Percentiles rank a stretch among this genome's conserved stretches.
These are phyloP conservation scores for Ogataea pignaliae DNA, from an alignment of 805 yeast species.

Conservation along the genomic window DNA sequence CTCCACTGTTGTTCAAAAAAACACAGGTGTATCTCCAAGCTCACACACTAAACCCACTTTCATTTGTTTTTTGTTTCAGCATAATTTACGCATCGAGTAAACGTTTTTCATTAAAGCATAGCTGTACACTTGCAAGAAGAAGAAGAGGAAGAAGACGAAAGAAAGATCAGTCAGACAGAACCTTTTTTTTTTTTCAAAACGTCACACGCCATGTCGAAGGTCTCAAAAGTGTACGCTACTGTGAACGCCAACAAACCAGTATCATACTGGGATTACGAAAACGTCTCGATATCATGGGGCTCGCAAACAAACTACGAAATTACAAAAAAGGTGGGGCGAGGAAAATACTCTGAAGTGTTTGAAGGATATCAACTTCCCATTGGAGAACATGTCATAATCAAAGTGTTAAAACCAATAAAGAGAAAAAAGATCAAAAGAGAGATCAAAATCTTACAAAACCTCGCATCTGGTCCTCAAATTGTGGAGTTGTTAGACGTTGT, in stretches of 20 bases:
- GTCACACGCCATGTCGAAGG: not conserved
- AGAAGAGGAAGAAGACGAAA: too few species aligned
- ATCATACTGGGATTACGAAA: slow-evolving; percentile 85
- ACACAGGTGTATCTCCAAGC: too few species aligned
- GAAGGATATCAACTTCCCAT: slow-evolving; percentile 68
- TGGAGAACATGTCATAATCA: slow-evolving; percentile 69
- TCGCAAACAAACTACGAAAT: slow-evolving; percentile 55
- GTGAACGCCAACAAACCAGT: slow-evolving; percentile 64
- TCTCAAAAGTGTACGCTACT: slow-evolving; percentile 63
- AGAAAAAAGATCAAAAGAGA: slow-evolving; percentile 88
- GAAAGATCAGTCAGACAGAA: too few species aligned
- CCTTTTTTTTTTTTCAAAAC: too few species aligned
- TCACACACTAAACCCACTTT: too few species aligned
- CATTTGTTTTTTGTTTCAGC: too few species aligned
- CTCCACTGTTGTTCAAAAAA: too few species aligned
- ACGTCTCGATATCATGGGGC: slow-evolving; percentile 59
- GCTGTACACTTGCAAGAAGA: too few species aligned
- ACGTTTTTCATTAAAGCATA: too few species aligned
- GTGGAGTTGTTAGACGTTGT: slow-evolving; percentile 76
- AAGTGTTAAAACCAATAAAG: slow-evolving; percentile 89
- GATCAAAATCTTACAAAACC: slow-evolving; percentile 78
- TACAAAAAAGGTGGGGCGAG: slow-evolving; percentile 80
- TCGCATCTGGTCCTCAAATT: slow-evolving; percentile 81
- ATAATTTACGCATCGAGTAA: too few species aligned
- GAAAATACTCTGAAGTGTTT: slow-evolving; percentile 94